phyloP scores from a whole-genome alignment of 257 asterid species.

The Fraxinus pennsylvanica region DNA sequence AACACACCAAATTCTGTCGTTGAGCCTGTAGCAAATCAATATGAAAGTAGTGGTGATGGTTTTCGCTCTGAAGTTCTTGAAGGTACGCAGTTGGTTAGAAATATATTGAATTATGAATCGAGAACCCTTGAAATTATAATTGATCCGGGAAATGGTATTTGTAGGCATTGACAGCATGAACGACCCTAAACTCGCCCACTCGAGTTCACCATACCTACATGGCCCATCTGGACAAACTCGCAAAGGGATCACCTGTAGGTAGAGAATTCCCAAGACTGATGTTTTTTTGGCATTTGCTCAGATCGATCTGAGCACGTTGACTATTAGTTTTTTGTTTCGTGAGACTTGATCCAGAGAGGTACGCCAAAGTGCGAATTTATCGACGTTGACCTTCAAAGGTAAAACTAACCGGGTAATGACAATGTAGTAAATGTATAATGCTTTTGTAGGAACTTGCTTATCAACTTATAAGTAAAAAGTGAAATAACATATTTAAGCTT shows the following conservation, averaged over 20 bases:
- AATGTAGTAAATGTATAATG: constrained; percentile 7
- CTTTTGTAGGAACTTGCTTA: neutral
- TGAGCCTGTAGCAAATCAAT: constrained; percentile 16
- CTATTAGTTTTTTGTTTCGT: neutral
- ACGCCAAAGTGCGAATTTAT: constrained; percentile 10
- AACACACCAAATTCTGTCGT: constrained; percentile 23
- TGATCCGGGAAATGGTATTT: constrained; percentile 14
- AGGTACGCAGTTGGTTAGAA: constrained; percentile 34
- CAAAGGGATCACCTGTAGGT: constrained; percentile 49
- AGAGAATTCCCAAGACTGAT: constrained; percentile 15
- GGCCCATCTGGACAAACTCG: constrained; percentile 35
- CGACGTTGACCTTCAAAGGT: neutral
- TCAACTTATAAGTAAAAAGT: neutral
- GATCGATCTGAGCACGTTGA: neutral
- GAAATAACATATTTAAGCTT: too few species aligned
- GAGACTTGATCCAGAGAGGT: neutral
- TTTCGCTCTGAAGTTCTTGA: constrained; percentile 39
- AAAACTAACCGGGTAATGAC: neutral
- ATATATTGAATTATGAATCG: neutral
- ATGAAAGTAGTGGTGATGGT: constrained; percentile 39
- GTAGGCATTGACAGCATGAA: constrained; percentile 45
- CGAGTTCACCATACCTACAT: constrained; percentile 41
- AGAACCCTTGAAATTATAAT: neutral
- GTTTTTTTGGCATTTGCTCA: neutral
- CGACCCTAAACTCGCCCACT: constrained; percentile 34